Conservation (phyloP, 192 early-diverging fungal species). For the Gryganskiella cystojenkinii region DNA sequence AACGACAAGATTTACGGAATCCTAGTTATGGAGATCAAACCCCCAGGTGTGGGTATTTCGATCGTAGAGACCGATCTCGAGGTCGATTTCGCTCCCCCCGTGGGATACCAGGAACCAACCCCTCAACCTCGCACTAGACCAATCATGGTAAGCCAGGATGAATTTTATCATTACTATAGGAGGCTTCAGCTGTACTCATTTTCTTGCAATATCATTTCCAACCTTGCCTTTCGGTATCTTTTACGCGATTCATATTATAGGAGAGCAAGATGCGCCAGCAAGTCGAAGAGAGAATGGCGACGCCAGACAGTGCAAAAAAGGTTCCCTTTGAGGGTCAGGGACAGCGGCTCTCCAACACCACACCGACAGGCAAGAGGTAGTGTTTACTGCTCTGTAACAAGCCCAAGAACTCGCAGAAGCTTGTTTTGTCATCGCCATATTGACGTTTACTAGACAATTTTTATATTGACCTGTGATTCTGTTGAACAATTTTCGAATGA, state of each 20-base stretch:
- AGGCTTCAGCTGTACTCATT: neutral
- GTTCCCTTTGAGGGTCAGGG: constrained; percentile 54
- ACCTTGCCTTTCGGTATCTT: no score
- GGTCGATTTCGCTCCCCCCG: constrained; percentile 96
- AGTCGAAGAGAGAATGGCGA: constrained; percentile 41
- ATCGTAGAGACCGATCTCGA: constrained; percentile 98
- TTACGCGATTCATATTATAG: constrained; percentile 29
- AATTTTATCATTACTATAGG: no score
- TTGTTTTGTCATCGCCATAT: no score
- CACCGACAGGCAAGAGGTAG: constrained; percentile 51
- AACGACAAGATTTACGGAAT: constrained; percentile 90
- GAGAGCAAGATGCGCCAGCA: constrained; percentile 54
- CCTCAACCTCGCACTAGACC: constrained; percentile 40
- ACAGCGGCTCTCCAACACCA: constrained; percentile 40
- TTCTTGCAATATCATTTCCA: neutral
- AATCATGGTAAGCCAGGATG: constrained; percentile 51
- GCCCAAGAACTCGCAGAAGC: no score
- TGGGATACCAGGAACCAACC: constrained; percentile 94
- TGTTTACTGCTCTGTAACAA: no score
- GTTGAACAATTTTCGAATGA: constrained; percentile 22
- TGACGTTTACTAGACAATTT: no score
- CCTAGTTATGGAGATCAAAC: constrained; percentile 89
- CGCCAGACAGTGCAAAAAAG: constrained; percentile 33
- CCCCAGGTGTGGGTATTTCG: constrained; percentile 82
- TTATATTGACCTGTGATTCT: constrained; percentile 2